Base-by-base conservation (phyloP, 352 stramenopile genomes). In the Phytophthora europaea region DNA sequence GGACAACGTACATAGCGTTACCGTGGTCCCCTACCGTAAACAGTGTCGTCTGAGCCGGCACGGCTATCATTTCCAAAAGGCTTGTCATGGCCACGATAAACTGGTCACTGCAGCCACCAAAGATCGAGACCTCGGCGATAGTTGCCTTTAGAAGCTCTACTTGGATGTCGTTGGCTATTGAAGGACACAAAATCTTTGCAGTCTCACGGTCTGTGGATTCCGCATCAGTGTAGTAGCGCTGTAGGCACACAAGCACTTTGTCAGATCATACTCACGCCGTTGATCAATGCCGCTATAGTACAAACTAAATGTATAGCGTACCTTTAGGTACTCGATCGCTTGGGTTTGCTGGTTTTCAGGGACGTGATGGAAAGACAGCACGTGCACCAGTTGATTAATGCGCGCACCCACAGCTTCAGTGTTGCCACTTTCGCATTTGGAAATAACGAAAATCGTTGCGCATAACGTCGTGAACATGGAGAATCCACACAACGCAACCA, bases 391-490 rank as follows among this genome's bases (percentile, higher is more conserved):
- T 48, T 93, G 85, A 31, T 91, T 90, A 53, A 90, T 87, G 18
- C 79, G 73, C 7, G 83, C 85, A 16, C 89, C 81, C 0, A 78
- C 76, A 0, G 78, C 71, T 64, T 93, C 85, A 0, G 71, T 67
- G 8, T 83, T 78, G 2, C 85, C 82, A 52, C 82, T 88, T 70
- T 91, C 77, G 54, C 85, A 90, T 52, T 90, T 90, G 20, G 85
- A 93, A 16, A 91, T 81, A 58, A 89, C 87, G 62, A 93, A 93
- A 33, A 93, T 82, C 28, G 84, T 93, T 1, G 82, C 82, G 9
- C 82, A 90, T 20, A 91, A 73, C 9, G 70, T 75, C 16, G 82
- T 88, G 59, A 93, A 93, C 48, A 91, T 62, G 7, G 81, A 80
- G 50, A 93, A 93, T 0, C 85, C 85, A 33, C 83, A 81, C 8